phyloP scores from a whole-genome alignment of 768 basidiomycete species.

The Tricholomella constricta region DNA sequence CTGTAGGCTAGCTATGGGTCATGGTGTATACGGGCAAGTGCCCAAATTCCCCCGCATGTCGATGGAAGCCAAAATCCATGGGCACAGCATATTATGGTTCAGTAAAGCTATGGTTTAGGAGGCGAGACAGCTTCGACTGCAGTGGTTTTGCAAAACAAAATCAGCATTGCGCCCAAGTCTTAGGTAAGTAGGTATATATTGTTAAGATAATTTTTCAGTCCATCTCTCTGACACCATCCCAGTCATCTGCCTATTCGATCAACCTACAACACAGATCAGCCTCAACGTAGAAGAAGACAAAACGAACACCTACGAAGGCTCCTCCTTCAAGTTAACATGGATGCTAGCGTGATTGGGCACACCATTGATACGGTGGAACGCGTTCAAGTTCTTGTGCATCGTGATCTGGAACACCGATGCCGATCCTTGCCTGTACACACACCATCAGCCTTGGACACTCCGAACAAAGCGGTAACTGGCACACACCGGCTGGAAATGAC shows the following conservation, averaged over 20 bases:
- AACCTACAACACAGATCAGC: background rate
- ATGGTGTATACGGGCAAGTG: slow-evolving; percentile 1
- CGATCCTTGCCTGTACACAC: slow-evolving; percentile 80
- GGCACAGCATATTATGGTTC: slow-evolving; percentile 7
- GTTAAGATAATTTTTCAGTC: background rate
- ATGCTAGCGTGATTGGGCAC: slow-evolving; percentile 81
- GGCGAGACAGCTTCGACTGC: no score
- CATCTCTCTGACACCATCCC: background rate
- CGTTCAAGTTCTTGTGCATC: slow-evolving; percentile 97
- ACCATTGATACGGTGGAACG: slow-evolving; percentile 88
- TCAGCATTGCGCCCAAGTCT: background rate
- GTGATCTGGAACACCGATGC: slow-evolving; percentile 97
- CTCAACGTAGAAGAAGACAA: background rate
- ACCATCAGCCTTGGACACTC: no score
- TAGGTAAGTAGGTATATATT: background rate
- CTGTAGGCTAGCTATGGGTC: no score
- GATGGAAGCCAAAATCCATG: slow-evolving; percentile 10
- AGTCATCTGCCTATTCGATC: background rate
- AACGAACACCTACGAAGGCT: slow-evolving; percentile 47
- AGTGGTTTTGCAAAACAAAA: background rate
- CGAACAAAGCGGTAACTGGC: background rate
- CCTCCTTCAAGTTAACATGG: slow-evolving; percentile 60
- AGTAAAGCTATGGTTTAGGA: no score
- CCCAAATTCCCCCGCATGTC: no score
- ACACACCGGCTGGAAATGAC: slow-evolving; percentile 77